A percentile compares a stretch with the other conserved stretches of the same genome.
phyloP scores from a whole-genome alignment of 169 alveolate species.

The Cryptosporidium bovis region DNA sequence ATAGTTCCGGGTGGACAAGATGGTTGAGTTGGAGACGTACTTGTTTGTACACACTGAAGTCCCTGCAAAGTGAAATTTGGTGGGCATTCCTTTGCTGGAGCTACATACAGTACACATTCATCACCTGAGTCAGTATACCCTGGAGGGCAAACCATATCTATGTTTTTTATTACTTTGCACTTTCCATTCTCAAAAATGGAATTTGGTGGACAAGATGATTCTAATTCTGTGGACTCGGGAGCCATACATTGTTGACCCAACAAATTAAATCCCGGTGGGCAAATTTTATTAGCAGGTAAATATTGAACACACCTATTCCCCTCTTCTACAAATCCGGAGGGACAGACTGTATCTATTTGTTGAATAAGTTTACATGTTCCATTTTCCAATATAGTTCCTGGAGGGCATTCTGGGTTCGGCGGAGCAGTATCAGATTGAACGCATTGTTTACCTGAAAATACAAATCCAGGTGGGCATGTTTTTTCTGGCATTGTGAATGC shows the following conservation, averaged over 20 bases:
- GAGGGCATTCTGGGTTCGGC: slow-evolving; percentile 75
- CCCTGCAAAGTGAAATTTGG: slow-evolving; percentile 70
- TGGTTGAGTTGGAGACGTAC: slow-evolving; percentile 72
- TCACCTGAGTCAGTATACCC: slow-evolving; percentile 75
- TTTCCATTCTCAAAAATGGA: slow-evolving; percentile 64
- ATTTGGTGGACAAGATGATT: slow-evolving; percentile 69
- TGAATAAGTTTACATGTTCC: slow-evolving; percentile 75
- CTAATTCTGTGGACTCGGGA: slow-evolving; percentile 68
- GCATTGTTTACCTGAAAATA: slow-evolving; percentile 69
- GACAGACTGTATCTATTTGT: slow-evolving; percentile 71
- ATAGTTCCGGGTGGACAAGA: slow-evolving; percentile 70
- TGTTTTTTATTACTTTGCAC: slow-evolving; percentile 65
- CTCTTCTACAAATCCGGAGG: slow-evolving; percentile 73
- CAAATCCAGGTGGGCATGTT: slow-evolving; percentile 67
- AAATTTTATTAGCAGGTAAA: slow-evolving; percentile 69
- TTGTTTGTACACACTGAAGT: slow-evolving; percentile 66
- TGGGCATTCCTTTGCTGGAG: slow-evolving; percentile 74
- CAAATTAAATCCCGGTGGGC: slow-evolving; percentile 73
- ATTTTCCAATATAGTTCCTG: slow-evolving; percentile 69
- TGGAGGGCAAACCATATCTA: slow-evolving; percentile 74
- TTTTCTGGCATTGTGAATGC: slow-evolving; percentile 70
- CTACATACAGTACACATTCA: slow-evolving; percentile 73
- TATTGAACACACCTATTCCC: slow-evolving; percentile 75
- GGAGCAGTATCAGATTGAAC: slow-evolving; percentile 75
- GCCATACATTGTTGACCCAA: slow-evolving; percentile 75